Conservation (phyloP, 202 grass and related monocot species). For the Dendrocalamus latiflorus region DNA sequence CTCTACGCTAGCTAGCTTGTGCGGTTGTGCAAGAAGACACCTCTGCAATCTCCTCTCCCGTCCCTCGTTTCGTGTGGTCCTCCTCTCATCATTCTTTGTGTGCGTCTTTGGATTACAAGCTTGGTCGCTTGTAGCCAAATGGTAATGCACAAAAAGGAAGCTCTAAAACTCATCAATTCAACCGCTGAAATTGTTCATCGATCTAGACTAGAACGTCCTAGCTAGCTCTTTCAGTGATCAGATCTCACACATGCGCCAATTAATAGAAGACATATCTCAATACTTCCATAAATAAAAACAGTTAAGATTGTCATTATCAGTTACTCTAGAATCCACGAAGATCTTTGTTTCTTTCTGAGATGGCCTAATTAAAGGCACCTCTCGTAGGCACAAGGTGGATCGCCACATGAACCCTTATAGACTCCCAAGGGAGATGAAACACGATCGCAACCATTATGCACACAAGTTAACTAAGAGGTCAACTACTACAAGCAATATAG, state of each 20-base stretch:
- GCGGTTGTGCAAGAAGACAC: conserved; percentile 3
- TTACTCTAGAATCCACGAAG: background rate
- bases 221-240: background rate
- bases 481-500: background rate
- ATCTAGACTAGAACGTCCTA: background rate
- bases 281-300: background rate
- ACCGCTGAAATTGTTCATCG: background rate
- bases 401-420: background rate
- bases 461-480: background rate
- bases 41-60: background rate
- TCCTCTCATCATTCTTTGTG: background rate
- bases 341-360: background rate
- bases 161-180: background rate
- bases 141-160: background rate
- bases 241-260: background rate
- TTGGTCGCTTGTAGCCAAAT: background rate
- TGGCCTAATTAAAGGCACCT: background rate
- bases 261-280: background rate
- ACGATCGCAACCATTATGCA: background rate
- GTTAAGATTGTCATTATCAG: background rate
- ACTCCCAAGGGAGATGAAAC: background rate
- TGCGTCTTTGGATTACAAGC: background rate
- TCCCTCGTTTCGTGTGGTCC: conserved; percentile 20
- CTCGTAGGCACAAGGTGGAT: background rate
- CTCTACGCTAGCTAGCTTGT: background rate